These are phyloP conservation scores for Aureobasidium zeae DNA, from an alignment of 2,329 filamentous ascomycete species.

Conservation along the genomic window DNA sequence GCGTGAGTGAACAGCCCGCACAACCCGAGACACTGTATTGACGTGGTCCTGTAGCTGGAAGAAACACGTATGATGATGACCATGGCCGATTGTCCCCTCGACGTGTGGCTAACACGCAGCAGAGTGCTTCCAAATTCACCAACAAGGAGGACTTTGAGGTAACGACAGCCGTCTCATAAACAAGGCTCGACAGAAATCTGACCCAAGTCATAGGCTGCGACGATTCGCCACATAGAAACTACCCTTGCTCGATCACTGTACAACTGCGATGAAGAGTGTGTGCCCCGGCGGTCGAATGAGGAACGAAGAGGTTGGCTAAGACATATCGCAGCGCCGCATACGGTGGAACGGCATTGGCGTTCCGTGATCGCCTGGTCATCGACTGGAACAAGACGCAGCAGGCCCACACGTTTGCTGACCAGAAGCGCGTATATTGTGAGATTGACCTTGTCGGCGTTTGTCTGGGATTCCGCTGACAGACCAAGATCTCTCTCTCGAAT, in stretches of 20 bases:
- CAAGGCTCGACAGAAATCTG: conserved; percentile 15
- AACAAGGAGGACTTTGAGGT: conserved; percentile 71
- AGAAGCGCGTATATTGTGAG: conserved; percentile 85
- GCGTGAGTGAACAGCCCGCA: conserved; percentile 49
- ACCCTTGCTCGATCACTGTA: conserved; percentile 91
- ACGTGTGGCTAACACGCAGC: conserved; percentile 17
- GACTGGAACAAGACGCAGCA: conserved; percentile 99
- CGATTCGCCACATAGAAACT: conserved; percentile 92
- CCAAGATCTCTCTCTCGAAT: conserved; percentile 81
- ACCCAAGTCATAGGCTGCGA: conserved; percentile 52
- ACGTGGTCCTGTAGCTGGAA: conserved; percentile 41
- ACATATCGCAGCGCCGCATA: conserved; percentile 60
- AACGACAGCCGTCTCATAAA: conserved; percentile 23
- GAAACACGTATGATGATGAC: conserved; percentile 45
- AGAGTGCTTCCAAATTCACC: conserved; percentile 61
- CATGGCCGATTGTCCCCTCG: neutral
- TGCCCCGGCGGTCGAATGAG: neutral
- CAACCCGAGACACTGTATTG: neutral
- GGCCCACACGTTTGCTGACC: conserved; percentile 79
- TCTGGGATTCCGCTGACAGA: conserved; percentile 16
- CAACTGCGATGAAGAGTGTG: conserved; percentile 82
- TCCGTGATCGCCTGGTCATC: conserved; percentile 83
- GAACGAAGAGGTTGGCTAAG: conserved; percentile 8
- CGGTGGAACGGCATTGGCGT: conserved; percentile 79
- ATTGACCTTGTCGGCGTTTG: neutral